phyloP scores from a whole-genome alignment of 768 basidiomycete genomes.

The Russula emetica region DNA sequence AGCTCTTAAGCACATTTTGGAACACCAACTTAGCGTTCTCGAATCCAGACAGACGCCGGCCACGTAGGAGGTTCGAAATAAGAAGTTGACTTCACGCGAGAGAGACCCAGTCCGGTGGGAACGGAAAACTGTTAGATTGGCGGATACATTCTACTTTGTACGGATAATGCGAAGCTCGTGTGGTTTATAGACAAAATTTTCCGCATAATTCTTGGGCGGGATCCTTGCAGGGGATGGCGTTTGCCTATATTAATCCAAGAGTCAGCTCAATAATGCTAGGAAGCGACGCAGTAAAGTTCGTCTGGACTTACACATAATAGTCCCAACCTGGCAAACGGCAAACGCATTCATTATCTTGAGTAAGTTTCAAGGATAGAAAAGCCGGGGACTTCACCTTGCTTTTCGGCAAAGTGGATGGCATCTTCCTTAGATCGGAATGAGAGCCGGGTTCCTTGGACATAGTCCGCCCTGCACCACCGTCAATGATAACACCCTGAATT shows the following conservation, averaged over 20 bases:
- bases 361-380: constrained; percentile 5
- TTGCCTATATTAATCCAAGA: constrained; percentile 43
- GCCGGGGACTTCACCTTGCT: constrained; percentile 64
- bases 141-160: constrained; percentile 69
- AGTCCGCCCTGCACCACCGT: constrained; percentile 67
- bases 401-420: constrained; percentile 93
- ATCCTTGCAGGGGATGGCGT: constrained; percentile 57
- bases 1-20: too few relatives aligned
- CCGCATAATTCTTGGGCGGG: constrained; percentile 83
- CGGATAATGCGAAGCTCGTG: constrained; percentile 75
- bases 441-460: constrained; percentile 87
- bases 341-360: constrained; percentile 20
- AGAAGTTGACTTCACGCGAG: neutral
- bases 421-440: constrained; percentile 84
- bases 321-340: constrained; percentile 83
- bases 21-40: neutral
- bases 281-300: neutral
- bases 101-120: neutral
- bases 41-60: neutral
- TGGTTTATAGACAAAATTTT: constrained; percentile 85
- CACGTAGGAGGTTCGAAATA: neutral
- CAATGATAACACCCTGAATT: neutral
- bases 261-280: neutral
- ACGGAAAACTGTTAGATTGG: constrained; percentile 6
- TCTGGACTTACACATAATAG: constrained; percentile 71